Evolutionary conservation across 192 early-diverging fungal genomes (phyloP).

Genomic region (Backusella parvicylindrica): DNA sequence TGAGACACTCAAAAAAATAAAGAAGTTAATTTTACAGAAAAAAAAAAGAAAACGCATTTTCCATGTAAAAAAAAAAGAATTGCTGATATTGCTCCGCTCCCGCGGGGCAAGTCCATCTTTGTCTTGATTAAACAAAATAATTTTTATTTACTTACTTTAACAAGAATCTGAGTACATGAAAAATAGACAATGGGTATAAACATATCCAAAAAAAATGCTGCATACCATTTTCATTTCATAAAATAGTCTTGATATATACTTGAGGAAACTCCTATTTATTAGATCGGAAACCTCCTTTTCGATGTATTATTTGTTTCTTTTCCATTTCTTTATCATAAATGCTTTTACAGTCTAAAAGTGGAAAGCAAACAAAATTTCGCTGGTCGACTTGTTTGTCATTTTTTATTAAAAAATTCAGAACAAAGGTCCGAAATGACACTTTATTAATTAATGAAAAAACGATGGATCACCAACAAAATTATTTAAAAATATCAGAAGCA

Average conservation of each 20-base stretch:
- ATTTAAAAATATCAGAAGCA: not conserved
- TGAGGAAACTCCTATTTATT: not conserved
- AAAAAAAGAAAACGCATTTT: not conserved
- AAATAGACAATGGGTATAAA: too few species aligned
- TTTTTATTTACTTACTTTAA: not conserved
- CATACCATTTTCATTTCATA: too few species aligned
- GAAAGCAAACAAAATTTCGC: not conserved
- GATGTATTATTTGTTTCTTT: not conserved
- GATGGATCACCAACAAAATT: not conserved
- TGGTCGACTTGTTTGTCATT: not conserved
- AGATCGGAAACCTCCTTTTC: not conserved
- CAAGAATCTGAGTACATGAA: not conserved
- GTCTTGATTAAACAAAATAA: not conserved
- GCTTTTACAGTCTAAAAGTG: not conserved
- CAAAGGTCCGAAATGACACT: not conserved
- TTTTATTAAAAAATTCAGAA: not conserved
- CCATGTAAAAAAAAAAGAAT: not conserved
- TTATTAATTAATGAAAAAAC: not conserved
- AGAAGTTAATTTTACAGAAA: not conserved
- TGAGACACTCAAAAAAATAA: not conserved
- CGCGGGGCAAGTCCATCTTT: not conserved
- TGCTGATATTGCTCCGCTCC: not conserved
- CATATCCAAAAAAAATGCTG: too few species aligned
- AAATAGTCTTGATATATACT: too few species aligned
- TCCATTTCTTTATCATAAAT: not conserved